Percentiles rank a stretch among this genome's conserved stretches.
phyloP scores from a whole-genome alignment of 2,329 filamentous ascomycete species.

The Paraphoma chrysanthemicola region DNA sequence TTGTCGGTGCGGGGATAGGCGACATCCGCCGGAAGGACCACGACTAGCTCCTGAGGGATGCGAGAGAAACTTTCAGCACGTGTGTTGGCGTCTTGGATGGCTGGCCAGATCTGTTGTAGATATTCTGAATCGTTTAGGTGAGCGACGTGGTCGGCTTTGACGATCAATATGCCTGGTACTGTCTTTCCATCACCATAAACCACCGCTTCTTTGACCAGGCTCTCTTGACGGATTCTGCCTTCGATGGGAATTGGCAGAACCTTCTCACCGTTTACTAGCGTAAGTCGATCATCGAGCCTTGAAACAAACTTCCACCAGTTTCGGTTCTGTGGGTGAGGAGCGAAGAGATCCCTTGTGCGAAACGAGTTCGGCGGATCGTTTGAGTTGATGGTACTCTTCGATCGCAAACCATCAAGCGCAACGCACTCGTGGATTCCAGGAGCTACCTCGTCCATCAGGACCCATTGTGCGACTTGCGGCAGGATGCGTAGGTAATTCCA shows the following conservation, averaged over 20 bases:
- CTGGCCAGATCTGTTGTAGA: constrained; percentile 57
- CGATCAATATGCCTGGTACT: constrained; percentile 61
- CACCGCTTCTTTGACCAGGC: constrained; percentile 62
- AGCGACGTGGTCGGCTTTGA: constrained; percentile 56
- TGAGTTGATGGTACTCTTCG: constrained; percentile 52
- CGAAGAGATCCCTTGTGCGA: constrained; percentile 59
- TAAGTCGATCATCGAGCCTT: constrained; percentile 56
- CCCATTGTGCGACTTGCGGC: constrained; percentile 49
- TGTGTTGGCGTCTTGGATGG: constrained; percentile 60
- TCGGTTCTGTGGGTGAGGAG: constrained; percentile 50
- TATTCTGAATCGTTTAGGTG: constrained; percentile 54
- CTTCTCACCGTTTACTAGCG: constrained; percentile 60
- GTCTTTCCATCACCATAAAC: constrained; percentile 64
- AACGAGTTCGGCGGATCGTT: constrained; percentile 54
- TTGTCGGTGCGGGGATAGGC: constrained; percentile 63
- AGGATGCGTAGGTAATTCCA: constrained; percentile 67
- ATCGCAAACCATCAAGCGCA: constrained; percentile 47
- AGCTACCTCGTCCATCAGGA: constrained; percentile 50
- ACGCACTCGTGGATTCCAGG: constrained; percentile 51
- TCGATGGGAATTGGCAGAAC: constrained; percentile 60
- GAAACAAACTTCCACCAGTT: constrained; percentile 58
- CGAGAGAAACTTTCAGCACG: constrained; percentile 60
- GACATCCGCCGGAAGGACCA: constrained; percentile 54
- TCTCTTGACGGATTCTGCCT: constrained; percentile 60
- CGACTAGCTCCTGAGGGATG: constrained; percentile 61